phyloP scores from a whole-genome alignment of 768 basidiomycete species.

The Daedaleopsis sinensis region DNA sequence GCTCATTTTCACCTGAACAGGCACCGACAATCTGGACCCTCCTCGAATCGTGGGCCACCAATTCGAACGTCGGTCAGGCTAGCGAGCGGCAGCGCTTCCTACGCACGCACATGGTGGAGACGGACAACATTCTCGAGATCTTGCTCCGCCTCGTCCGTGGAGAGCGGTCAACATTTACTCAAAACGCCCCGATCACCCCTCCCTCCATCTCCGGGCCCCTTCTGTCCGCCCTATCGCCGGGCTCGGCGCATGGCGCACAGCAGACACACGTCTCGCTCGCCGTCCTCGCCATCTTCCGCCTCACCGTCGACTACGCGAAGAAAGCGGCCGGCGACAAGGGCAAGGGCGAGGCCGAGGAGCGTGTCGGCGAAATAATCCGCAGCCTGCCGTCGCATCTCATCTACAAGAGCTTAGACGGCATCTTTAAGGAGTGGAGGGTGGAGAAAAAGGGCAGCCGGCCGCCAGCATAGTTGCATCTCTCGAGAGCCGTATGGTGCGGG shows the following conservation, averaged over 20 bases:
- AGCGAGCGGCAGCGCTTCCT: conserved; percentile 87
- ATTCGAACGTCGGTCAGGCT: conserved; percentile 74
- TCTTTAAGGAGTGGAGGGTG: conserved; percentile 91
- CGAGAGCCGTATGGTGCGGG: not conserved
- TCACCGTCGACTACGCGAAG: conserved; percentile 81
- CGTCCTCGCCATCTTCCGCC: conserved; percentile 87
- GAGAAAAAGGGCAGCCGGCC: conserved; percentile 72
- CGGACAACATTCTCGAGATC: conserved; percentile 91
- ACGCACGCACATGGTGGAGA: conserved; percentile 83
- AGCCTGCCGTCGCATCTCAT: conserved; percentile 85
- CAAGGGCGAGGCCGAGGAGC: conserved; percentile 71
- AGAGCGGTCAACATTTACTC: conserved; percentile 77
- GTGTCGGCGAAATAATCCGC: conserved; percentile 87
- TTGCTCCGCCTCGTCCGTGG: conserved; percentile 90
- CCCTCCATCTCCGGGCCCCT: conserved; percentile 71
- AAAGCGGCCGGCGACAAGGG: conserved; percentile 70
- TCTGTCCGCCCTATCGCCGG: conserved; percentile 68
- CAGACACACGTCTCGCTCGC: conserved; percentile 96
- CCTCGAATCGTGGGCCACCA: conserved; percentile 87
- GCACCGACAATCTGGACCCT: conserved; percentile 91
- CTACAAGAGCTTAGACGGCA: conserved; percentile 90
- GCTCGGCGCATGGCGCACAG: conserved; percentile 80
- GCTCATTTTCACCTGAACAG: conserved; percentile 41
- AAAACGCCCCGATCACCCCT: conserved; percentile 61
- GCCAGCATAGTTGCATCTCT: not conserved